Base-by-base conservation (phyloP, 805 yeast genomes). In the Saccharomycopsis schoenii region DNA sequence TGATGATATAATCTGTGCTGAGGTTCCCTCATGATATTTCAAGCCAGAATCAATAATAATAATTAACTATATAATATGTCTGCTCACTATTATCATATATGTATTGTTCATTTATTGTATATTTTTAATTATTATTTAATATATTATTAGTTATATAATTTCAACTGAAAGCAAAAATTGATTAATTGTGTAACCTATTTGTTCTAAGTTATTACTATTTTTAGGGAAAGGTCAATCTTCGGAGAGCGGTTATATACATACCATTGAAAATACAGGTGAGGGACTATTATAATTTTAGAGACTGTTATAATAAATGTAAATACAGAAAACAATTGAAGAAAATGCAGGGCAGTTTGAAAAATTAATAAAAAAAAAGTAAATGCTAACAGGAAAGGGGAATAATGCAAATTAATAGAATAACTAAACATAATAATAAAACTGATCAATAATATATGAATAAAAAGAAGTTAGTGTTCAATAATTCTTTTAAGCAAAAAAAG, bases 101-200 rank as follows among this genome's bases (percentile, higher is more conserved):
- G 15, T 43, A 24, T 21, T 17, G 29, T 24, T 24, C 52, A 25
- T 12, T 47, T 21, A 24, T 47, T 47, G 21, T 47, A 21, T 47
- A 47, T 47, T 47, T 47, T 47, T 47, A 47, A 19, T 24, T 47
- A 21, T 47, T 47, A 47, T 47, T 47, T 47, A 47, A 47, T 47
- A 47, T 47, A 47, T 47, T 47, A 47, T 47, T 47, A 47, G 52
- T 47, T 47, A 47, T 47, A 47, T 24, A 47, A 47, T 21, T 47
- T 24, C 34, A 47, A 47, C 17, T 42, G 17, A 42, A 17, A 19
- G 17, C 50, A 42, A 42, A 42, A 42, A 9, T 42, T 9, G 50
- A 17, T 42, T 42, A 14, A 40, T 15, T 40, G 17, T 42, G 14
- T 19, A 4, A 37, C 41, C 10, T 14, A 37, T 37, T 37, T 37